These are phyloP conservation scores for Ophiostoma pallidulum DNA, from an alignment of 2,329 filamentous ascomycete genomes.

Conservation along the genomic window DNA sequence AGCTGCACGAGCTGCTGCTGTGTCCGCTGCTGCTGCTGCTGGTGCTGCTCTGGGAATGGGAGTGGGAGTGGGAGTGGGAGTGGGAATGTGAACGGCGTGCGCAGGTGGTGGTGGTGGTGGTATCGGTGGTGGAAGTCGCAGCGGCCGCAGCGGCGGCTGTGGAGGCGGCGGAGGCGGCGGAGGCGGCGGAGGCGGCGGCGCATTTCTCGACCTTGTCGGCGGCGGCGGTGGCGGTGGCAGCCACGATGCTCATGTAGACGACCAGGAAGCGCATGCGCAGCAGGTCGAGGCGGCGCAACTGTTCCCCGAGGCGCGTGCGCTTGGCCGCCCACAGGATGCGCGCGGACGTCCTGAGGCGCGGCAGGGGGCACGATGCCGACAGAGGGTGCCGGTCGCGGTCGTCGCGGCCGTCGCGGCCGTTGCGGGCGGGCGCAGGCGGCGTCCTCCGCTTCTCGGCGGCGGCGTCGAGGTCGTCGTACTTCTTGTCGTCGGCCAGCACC, in stretches of 20 bases:
- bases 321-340: constrained; percentile 50
- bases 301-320: constrained; percentile 45
- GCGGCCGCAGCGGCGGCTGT: constrained; percentile 21
- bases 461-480: neutral
- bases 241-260: constrained; percentile 53
- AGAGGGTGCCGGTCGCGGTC: constrained; percentile 6
- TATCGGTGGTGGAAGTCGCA: neutral
- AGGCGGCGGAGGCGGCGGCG: constrained; percentile 28
- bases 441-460: neutral
- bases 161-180: constrained; percentile 27
- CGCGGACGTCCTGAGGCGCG: constrained; percentile 35
- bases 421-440: neutral
- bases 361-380: neutral
- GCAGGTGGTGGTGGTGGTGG: neutral
- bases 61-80: no score
- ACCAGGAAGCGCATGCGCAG: constrained; percentile 56
- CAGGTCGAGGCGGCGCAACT: constrained; percentile 49
- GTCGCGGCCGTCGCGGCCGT: neutral
- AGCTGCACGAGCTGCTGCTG: constrained; percentile 6
- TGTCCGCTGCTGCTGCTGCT: constrained; percentile 1
- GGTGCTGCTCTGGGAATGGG: neutral
- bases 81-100: no score
- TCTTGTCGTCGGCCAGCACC: constrained; percentile 32
- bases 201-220: constrained; percentile 27
- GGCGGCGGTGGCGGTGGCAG: constrained; percentile 27